Base-by-base conservation (phyloP, 257 asterid species). In the Anisodus tanguticus region DNA sequence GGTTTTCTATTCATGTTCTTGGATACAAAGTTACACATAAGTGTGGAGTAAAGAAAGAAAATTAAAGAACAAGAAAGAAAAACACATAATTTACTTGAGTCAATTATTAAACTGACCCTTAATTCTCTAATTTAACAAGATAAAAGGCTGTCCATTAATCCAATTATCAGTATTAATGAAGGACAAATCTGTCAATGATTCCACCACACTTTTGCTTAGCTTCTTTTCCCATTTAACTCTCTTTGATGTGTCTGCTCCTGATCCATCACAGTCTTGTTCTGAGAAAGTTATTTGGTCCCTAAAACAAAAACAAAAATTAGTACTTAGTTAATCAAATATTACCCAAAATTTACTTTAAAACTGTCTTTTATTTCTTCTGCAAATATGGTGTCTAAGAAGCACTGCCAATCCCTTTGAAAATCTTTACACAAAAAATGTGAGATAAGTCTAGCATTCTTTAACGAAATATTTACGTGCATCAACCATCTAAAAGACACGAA, bases 141-240 rank as follows among this genome's bases (percentile, higher is more conserved):
- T 19, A 22, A 51, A 84, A 91, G 95, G 95, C 43, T 87, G 85
- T 17, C 16, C 81, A 26, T 13, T 86, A 63, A 86, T 78, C 95
- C 97, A 90, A 0, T 90, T 92, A 64, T 90, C 90, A 54, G 79
- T 77, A 72, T 91, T 92, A 77, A 92, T 83, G 81, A 82, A 92
- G 6, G 92, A 82, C 47, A 85, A 81, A 84, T 89, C 86, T 4
- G 83, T 84, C 47, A 92, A 57, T 8, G 62, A 63, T 9, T 58
- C 55, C 88, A 90, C 66, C 69, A 45, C 17, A 49, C 17, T 1
- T 35, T 0, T 26, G 68, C 57, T 82, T 43, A 82, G 62, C 35
- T 49, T 19, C 31, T 22, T 31, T 39, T 51, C 88, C 95, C 97
- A 93, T 62, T 47, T 68, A 83, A 93, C 95, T 51, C 97, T 87